These are phyloP conservation scores for Daedaleopsis nitida DNA, from an alignment of 768 basidiomycete species.

Conservation along the genomic window DNA sequence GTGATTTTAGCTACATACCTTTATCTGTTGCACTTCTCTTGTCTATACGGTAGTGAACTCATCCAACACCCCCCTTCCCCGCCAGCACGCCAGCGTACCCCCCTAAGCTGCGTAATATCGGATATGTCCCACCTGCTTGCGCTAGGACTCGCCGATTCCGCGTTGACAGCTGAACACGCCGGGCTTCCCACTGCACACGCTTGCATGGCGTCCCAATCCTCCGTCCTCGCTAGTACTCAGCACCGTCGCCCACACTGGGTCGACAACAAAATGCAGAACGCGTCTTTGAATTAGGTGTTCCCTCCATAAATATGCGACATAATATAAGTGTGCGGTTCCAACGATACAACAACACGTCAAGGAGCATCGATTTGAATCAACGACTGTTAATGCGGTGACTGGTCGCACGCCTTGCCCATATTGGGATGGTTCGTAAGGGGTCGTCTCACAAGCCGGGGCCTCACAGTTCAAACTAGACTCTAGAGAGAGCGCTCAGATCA, in stretches of 20 bases:
- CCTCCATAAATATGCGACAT: slow-evolving; percentile 18
- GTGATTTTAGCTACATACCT: slow-evolving; percentile 9
- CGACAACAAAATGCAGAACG: not conserved
- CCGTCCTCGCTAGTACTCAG: not conserved
- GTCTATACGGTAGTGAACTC: not conserved
- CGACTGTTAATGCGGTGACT: too few species aligned
- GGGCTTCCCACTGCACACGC: not conserved
- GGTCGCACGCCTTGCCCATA: not conserved
- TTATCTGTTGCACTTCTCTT: not conserved
- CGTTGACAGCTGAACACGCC: too few species aligned
- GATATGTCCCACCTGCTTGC: too few species aligned
- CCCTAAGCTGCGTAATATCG: too few species aligned
- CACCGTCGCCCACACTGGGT: not conserved
- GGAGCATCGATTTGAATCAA: too few species aligned
- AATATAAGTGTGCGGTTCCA: slow-evolving; percentile 1
- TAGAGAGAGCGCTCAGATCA: slow-evolving; percentile 45
- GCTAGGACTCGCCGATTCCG: too few species aligned
- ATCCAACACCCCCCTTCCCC: not conserved
- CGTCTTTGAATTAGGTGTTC: slow-evolving; percentile 1
- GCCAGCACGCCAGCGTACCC: not conserved
- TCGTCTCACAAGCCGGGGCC: too few species aligned
- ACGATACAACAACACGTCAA: not conserved
- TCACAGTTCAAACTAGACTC: too few species aligned
- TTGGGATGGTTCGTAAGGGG: not conserved
- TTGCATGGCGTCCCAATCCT: too few species aligned